These are phyloP conservation scores for Solanum chmielewskii DNA, from an alignment of 257 asterid species.

Conservation along the genomic window DNA sequence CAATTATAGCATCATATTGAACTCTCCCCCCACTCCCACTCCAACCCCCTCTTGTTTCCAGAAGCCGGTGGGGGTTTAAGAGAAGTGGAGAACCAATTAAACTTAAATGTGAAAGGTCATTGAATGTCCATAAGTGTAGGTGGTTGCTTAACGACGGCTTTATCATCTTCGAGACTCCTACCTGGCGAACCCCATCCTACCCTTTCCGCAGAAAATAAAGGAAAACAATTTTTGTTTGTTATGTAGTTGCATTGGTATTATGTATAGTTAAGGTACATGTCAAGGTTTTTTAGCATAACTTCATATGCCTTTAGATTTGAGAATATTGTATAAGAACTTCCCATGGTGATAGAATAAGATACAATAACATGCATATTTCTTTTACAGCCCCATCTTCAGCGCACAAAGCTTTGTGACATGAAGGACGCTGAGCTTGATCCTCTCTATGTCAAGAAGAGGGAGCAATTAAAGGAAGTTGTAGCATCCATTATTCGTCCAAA, in stretches of 20 bases:
- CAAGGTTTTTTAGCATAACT: background rate
- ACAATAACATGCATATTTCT: background rate
- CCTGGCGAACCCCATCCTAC: background rate
- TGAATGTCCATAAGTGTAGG: background rate
- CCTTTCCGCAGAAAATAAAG: background rate
- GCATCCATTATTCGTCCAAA: constrained; percentile 83
- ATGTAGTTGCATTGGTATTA: background rate
- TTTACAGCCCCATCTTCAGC: constrained; percentile 89
- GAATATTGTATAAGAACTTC: background rate
- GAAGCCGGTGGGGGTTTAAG: background rate
- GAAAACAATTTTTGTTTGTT: background rate
- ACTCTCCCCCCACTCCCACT: background rate
- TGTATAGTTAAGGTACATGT: background rate
- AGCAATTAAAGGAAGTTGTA: constrained; percentile 63
- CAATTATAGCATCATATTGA: background rate
- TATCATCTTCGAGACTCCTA: background rate
- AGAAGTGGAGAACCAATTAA: background rate
- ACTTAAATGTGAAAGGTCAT: background rate
- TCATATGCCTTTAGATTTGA: background rate
- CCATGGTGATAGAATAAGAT: background rate
- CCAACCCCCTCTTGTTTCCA: background rate
- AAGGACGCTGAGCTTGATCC: constrained; percentile 86
- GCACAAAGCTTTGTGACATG: constrained; percentile 96
- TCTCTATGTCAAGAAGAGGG: constrained; percentile 72
- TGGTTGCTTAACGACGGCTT: background rate